Evolutionary conservation across 164 flowering plant species (phyloP), one percentile per base, ranked within the genome.

Genomic region (Stephania cephalantha): DNA sequence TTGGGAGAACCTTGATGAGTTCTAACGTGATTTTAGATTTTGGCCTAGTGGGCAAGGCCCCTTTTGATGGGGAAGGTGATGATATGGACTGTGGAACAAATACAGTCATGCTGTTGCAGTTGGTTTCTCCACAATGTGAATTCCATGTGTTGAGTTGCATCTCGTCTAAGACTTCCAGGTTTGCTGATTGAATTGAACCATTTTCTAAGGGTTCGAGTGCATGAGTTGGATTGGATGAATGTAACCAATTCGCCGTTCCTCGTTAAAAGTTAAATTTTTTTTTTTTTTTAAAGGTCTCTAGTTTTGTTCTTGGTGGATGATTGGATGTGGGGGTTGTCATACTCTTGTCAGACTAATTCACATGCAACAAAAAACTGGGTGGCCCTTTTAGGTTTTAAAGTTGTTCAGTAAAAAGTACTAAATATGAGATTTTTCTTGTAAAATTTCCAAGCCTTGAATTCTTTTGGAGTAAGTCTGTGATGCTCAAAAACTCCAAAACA

Each of bases 101-200:
- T 35, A 35, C 42, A 35, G 42, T 35, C 42, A 35, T 35, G 42
- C 75, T 95, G 29, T 70, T 95, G 81, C 77, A 85, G 77, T 46
- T 79, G 22, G 68, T 93, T 25, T 79, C 94, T 9, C 97, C 98
- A 1, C 55, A 77, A 20, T 92, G 95, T 78, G 88, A 86, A 46
- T 82, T 95, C 15, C 70, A 53, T 71, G 91, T 88, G 42, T 83
- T 87, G 64, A 85, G 83, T 77, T 95, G 94, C 63, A 13, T 44
- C 15, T 70, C 77, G 7, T 46, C 30, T 66, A 30, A 10, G 3
- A 66, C 29, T 61, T 61, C 25, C n/a, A 61, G 66, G 66, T 2
- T 5, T 18, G 6, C 20, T 58, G n/a, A 58, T 61, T 50, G 55
- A 50, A 50, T 50, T 50, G 15, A 50, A 2, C 13, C 11, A 10